Evolutionary conservation across 257 asterid genomes (phyloP).

Genomic region (Leptodermis oblonga): DNA sequence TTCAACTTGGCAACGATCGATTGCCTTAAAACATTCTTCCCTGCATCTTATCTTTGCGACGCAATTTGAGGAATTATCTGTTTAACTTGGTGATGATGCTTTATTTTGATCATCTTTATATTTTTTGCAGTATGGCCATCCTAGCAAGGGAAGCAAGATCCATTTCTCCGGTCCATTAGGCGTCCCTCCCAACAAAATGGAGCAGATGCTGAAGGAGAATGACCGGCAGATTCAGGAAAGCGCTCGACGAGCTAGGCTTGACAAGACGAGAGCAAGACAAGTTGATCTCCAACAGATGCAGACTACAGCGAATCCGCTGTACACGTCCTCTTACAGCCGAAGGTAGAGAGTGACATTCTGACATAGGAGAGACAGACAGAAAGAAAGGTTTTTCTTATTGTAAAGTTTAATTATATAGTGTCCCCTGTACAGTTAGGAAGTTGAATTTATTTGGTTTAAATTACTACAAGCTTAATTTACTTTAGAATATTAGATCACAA

Average conservation of each 20-base stretch:
- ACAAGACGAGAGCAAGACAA: slow-evolving; percentile 44
- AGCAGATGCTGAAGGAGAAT: slow-evolving; percentile 83
- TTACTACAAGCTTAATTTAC: background rate
- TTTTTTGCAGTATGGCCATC: slow-evolving; percentile 27
- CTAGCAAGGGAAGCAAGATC: slow-evolving; percentile 40
- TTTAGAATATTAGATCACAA: slow-evolving; percentile 1
- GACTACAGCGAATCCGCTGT: slow-evolving; percentile 20
- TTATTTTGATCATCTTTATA: background rate
- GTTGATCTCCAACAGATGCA: slow-evolving; percentile 35
- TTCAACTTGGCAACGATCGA: background rate
- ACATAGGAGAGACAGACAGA: background rate
- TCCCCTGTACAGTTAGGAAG: slow-evolving; percentile 14
- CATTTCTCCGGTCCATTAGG: slow-evolving; percentile 77
- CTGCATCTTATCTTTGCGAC: background rate
- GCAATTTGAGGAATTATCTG: background rate
- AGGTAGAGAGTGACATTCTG: slow-evolving; percentile 16
- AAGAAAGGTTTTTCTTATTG: background rate
- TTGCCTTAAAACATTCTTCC: background rate
- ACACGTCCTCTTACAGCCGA: slow-evolving; percentile 17
- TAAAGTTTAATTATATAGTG: slow-evolving; percentile 13
- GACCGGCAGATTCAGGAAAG: slow-evolving; percentile 82
- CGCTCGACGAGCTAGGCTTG: slow-evolving; percentile 63
- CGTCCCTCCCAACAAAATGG: slow-evolving; percentile 60
- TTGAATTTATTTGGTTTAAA: background rate
- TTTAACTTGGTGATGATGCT: slow-evolving; percentile 5